Percentiles rank a stretch among this genome's conserved stretches.
Evolutionary conservation across 805 yeast species (phyloP).

Genomic region (Myxozyma sirexii): DNA sequence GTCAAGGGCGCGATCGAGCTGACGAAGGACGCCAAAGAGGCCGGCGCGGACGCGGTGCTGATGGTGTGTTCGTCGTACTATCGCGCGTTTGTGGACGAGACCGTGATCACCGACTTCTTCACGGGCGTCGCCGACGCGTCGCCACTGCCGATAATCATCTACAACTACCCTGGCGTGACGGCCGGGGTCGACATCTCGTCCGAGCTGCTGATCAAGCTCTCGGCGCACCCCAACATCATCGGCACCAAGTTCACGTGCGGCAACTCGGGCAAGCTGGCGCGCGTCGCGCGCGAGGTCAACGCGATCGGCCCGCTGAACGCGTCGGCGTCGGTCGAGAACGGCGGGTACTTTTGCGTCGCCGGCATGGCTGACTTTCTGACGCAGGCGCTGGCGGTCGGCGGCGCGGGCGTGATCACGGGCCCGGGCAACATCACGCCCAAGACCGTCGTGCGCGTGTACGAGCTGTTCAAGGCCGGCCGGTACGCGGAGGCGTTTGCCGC

Average conservation of each 20-base stretch:
- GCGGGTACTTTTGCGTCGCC: constrained; percentile 50
- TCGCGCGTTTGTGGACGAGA: constrained; percentile 50
- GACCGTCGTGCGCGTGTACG: constrained; percentile 45
- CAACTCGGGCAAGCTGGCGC: constrained; percentile 54
- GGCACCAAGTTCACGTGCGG: constrained; percentile 51
- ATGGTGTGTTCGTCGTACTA: constrained; percentile 53
- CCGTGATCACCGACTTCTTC: constrained; percentile 51
- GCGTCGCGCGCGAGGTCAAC: constrained; percentile 31
- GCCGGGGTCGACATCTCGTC: constrained; percentile 48
- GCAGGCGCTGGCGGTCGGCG: constrained; percentile 53
- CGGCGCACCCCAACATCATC: constrained; percentile 48
- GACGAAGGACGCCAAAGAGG: constrained; percentile 37
- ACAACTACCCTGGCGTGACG: constrained; percentile 54
- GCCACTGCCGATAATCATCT: constrained; percentile 50
- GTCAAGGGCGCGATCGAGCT: constrained; percentile 49
- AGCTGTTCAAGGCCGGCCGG: constrained; percentile 48
- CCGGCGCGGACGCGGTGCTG: constrained; percentile 42
- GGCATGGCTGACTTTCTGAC: constrained; percentile 58
- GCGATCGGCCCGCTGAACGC: constrained; percentile 48
- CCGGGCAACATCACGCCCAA: constrained; percentile 57
- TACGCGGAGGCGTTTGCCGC: constrained; percentile 48
- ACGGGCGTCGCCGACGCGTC: constrained; percentile 50
- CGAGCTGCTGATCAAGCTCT: constrained; percentile 46
- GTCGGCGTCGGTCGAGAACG: constrained; percentile 36
- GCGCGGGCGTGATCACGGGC: constrained; percentile 56